Conservation (phyloP, 2,329 filamentous ascomycete species). For the Cytospora piceae region DNA sequence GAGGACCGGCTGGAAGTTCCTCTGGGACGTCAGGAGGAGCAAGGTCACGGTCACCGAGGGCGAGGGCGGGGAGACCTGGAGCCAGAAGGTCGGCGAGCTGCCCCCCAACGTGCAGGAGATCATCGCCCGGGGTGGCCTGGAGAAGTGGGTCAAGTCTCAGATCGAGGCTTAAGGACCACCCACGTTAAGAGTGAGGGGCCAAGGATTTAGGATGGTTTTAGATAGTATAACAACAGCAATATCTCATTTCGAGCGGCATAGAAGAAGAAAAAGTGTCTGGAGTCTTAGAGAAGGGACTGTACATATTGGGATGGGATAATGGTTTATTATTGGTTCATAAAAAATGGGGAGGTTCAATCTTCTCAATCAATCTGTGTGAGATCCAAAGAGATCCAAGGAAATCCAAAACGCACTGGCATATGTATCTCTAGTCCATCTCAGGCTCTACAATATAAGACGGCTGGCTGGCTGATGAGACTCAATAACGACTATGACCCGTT, state of each 20-base stretch:
- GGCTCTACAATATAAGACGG: too few relatives aligned
- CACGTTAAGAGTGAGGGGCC: too few relatives aligned
- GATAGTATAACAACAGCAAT: background rate
- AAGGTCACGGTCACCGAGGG: slow-evolving; percentile 74
- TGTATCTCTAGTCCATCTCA: too few relatives aligned
- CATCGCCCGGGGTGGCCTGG: slow-evolving; percentile 75
- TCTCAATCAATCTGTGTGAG: too few relatives aligned
- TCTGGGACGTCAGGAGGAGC: slow-evolving; percentile 78
- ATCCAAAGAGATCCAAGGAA: too few relatives aligned
- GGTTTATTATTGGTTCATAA: too few relatives aligned
- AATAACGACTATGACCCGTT: too few relatives aligned
- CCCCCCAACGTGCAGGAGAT: slow-evolving; percentile 87
- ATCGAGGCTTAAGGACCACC: slow-evolving; percentile 46
- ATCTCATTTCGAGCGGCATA: background rate
- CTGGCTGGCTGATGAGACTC: too few relatives aligned
- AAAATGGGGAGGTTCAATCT: too few relatives aligned
- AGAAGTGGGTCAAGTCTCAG: slow-evolving; percentile 79
- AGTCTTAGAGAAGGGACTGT: too few relatives aligned
- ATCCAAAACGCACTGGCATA: too few relatives aligned
- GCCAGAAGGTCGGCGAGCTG: slow-evolving; percentile 79
- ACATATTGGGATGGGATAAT: too few relatives aligned
- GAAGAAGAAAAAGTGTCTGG: background rate
- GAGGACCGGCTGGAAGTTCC: slow-evolving; percentile 80
- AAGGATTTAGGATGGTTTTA: background rate
- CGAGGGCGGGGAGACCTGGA: slow-evolving; percentile 69